Base-by-base conservation (phyloP, 208 protist genomes). In the Endotrypanum monterogeii region DNA sequence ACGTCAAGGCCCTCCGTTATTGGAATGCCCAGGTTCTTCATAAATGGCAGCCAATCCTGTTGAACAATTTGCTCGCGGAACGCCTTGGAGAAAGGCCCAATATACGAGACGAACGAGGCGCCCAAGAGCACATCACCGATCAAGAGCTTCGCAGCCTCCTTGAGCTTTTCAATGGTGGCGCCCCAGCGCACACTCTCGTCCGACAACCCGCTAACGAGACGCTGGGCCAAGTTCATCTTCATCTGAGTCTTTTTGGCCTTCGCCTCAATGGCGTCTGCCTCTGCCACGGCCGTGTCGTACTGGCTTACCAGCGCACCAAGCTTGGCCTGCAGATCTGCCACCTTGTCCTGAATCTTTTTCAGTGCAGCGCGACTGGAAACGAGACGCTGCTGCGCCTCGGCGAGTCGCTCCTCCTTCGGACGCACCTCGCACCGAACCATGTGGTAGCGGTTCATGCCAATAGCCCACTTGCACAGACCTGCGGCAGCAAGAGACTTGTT, bases 121-220 rank as follows among this genome's bases (percentile, higher is more conserved):
- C 94, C 90, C 23, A 99, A 81, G 68, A 99, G 90, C 50, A 99
- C 98, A 82, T 99, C 98, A 50, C 99, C 99, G 16, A 99, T 83
- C 9, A 99, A 89, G 25, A 98, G 96, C 28, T 79, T 88, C 2
- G 91, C 92, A 23, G 88, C 83, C 41, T 91, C 82, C 79, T 98
- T 90, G 46, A 99, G 90, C 37, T 97, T 83, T 63, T 94, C 84
- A 67, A 99, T 98, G 32, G 91, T 95, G 48, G 96, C 84, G 56
- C 88, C 92, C 99, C 99, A 99, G 61, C 99, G 95, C 52, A 98
- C 94, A 69, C 97, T 98, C 91, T 99, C 99, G 79, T 96, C 94
- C 3, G 95, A 89, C 37, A 99, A 90, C 66, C 98, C 98, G 46
- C 82, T 87, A 32, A 99, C 97, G 23, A 99, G 91, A 80, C 98